Evolutionary conservation across 495 filamentous ascomycete genomes (phyloP).

Genomic region (Thozetella sp.): DNA sequence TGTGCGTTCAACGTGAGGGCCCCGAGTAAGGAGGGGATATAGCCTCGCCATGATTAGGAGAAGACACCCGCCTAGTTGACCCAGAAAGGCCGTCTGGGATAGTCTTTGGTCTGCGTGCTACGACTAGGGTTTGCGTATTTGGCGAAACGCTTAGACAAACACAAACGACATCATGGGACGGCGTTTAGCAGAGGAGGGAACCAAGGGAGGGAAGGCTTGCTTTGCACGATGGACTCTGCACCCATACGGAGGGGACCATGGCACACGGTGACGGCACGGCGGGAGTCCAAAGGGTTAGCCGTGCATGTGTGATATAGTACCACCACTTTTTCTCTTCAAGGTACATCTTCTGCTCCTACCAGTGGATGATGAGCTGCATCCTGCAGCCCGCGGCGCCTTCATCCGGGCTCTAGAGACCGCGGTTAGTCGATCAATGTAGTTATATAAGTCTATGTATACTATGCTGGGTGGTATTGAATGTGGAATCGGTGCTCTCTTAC

Average conservation of each 20-base stretch:
- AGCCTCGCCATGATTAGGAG: background rate
- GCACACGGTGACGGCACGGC: background rate
- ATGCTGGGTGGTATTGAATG: background rate
- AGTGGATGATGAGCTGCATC: background rate
- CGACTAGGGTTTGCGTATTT: constrained; percentile 1
- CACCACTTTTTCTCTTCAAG: background rate
- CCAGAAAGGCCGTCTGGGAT: background rate
- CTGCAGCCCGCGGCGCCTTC: background rate
- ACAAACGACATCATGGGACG: constrained; percentile 18
- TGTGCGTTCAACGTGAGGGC: background rate
- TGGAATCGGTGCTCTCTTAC: background rate
- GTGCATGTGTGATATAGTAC: constrained; percentile 1
- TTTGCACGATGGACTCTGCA: constrained; percentile 1
- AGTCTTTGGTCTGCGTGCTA: constrained; percentile 3
- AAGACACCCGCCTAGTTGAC: background rate
- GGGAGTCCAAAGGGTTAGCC: background rate
- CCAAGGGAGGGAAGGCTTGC: constrained; percentile 1
- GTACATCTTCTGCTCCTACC: background rate
- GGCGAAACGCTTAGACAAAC: constrained; percentile 13
- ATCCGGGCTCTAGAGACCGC: background rate
- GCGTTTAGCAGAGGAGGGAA: constrained; percentile 15
- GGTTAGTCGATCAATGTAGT: constrained; percentile 3
- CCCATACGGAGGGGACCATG: background rate
- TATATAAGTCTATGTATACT: constrained; percentile 2
- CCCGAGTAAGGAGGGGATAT: background rate